Conservation (phyloP, 257 asterid species). For the Verbena officinalis region DNA sequence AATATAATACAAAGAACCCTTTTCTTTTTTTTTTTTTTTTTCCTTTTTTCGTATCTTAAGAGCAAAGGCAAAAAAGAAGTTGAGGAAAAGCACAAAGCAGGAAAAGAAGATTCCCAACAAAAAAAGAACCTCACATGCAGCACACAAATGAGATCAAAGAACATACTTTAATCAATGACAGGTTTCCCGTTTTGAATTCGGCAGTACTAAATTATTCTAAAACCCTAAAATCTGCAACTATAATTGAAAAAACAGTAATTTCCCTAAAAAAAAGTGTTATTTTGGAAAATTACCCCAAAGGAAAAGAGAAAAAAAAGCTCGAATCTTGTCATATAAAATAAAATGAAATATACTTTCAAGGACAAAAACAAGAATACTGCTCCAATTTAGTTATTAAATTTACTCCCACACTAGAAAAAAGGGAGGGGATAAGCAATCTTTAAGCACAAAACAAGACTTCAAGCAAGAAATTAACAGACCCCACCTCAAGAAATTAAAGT, state of each 20-base stretch:
- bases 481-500: constrained; percentile 14
- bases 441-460: not conserved
- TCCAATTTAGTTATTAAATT: constrained; percentile 17
- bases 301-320: not conserved
- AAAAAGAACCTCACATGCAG: constrained; percentile 62
- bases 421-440: not conserved
- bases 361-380: constrained; percentile 3
- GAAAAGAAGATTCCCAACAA: constrained; percentile 79
- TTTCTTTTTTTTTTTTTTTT: no score
- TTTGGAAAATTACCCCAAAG: not conserved
- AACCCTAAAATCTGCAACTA: constrained; percentile 23
- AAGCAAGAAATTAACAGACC: constrained; percentile 18
- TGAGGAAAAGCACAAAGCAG: constrained; percentile 73
- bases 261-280: not conserved
- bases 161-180: constrained; percentile 37
- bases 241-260: constrained; percentile 5
- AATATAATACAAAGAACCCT: constrained; percentile 27
- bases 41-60: constrained; percentile 55
- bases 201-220: not conserved
- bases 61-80: constrained; percentile 50
- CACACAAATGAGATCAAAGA: constrained; percentile 43
- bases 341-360: constrained; percentile 3
- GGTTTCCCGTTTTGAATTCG: constrained; percentile 39
- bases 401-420: constrained; percentile 21
- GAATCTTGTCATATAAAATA: constrained; percentile 1